Percentiles rank a stretch among this genome's conserved stretches.
These are phyloP conservation scores for Penstemon barbatus DNA, from an alignment of 257 asterid species.

Conservation along the genomic window DNA sequence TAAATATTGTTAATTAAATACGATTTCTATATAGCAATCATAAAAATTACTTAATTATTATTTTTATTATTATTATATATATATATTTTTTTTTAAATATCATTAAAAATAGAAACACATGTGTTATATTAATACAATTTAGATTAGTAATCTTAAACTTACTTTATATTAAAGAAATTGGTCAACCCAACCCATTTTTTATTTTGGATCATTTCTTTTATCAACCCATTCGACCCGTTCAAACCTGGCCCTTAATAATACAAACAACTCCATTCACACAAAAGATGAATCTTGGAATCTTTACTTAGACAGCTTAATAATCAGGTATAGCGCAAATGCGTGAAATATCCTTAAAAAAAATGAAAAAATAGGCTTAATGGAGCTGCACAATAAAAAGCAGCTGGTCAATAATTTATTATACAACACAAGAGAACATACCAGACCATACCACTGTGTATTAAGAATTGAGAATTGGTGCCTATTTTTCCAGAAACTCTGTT, in stretches of 20 bases:
- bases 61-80: too few relatives aligned
- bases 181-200: too few relatives aligned
- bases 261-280: background rate
- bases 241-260: background rate
- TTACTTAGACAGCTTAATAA: background rate
- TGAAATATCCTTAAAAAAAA: background rate
- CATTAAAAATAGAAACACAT: too few relatives aligned
- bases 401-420: slow-evolving; percentile 21
- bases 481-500: slow-evolving; percentile 22
- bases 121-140: too few relatives aligned
- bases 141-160: background rate
- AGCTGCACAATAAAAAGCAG: slow-evolving; percentile 9
- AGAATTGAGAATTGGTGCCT: slow-evolving; percentile 9
- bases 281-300: background rate
- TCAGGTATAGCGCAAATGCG: background rate
- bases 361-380: slow-evolving; percentile 1
- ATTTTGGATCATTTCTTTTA: too few relatives aligned
- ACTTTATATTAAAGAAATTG: background rate
- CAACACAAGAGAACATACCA: slow-evolving; percentile 25
- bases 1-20: too few relatives aligned
- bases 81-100: too few relatives aligned
- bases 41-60: too few relatives aligned
- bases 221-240: background rate
- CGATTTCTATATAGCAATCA: too few relatives aligned
- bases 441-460: background rate